These are phyloP conservation scores for Podila epicladia DNA, from an alignment of 192 early-diverging fungal genomes.

Conservation along the genomic window DNA sequence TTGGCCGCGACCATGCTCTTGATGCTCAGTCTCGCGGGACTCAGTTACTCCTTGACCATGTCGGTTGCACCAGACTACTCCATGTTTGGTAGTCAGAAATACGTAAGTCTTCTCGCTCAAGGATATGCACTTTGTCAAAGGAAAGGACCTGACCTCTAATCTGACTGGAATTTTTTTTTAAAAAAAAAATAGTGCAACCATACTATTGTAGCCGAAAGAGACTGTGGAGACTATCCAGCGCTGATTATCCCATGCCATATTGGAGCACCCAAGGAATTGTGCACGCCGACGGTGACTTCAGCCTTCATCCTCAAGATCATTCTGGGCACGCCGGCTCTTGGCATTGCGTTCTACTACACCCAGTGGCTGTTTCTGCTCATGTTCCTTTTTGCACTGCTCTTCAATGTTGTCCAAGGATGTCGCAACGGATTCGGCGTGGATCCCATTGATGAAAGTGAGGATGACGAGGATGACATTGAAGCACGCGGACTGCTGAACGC, in stretches of 20 bases:
- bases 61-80: constrained; percentile 68
- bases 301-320: constrained; percentile 56
- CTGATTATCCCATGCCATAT: constrained; percentile 67
- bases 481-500: constrained; percentile 23
- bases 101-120: constrained; percentile 50
- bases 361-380: constrained; percentile 64
- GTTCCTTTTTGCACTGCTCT: constrained; percentile 49
- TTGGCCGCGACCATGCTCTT: constrained; percentile 58
- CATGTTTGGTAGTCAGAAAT: constrained; percentile 70
- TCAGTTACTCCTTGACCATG: constrained; percentile 64
- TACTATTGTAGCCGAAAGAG: constrained; percentile 40
- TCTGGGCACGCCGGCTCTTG: constrained; percentile 62
- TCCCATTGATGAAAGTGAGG: constrained; percentile 31
- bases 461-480: constrained; percentile 54
- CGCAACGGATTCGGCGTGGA: constrained; percentile 50
- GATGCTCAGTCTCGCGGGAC: constrained; percentile 62
- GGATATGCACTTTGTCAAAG: neutral
- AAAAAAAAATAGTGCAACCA: constrained; percentile 61
- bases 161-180: too few species aligned
- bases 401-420: constrained; percentile 49
- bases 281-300: constrained; percentile 67
- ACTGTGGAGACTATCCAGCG: constrained; percentile 59
- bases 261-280: constrained; percentile 62
- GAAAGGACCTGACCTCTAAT: too few species aligned
- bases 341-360: constrained; percentile 61